phyloP scores from a whole-genome alignment of 495 filamentous ascomycete genomes.

The Darksidea phi region DNA sequence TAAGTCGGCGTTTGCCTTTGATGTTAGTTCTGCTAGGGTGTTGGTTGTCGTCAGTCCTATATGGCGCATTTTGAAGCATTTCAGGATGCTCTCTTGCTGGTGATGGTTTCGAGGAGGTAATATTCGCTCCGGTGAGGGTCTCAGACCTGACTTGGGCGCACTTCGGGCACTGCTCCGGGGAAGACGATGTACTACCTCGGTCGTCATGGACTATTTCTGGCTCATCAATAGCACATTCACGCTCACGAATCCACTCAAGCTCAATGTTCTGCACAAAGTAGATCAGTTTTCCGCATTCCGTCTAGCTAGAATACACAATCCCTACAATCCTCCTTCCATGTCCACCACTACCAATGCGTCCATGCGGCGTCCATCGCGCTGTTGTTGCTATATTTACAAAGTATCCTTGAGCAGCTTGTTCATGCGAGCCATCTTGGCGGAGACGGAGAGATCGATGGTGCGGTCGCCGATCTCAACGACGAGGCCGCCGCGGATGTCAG shows the following conservation, averaged over 20 bases:
- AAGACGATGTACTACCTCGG: no score
- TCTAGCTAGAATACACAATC: constrained; percentile 33
- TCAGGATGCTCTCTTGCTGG: no score
- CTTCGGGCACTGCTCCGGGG: no score
- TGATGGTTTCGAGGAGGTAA: no score
- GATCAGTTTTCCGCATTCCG: constrained; percentile 11
- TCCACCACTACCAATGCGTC: background rate
- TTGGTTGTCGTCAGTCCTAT: no score
- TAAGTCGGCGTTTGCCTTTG: no score
- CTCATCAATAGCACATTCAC: background rate
- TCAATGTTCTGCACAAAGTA: constrained; percentile 19
- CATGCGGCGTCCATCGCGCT: background rate
- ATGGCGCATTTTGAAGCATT: no score
- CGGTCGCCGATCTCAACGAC: constrained; percentile 96
- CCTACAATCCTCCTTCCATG: background rate
- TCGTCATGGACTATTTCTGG: no score
- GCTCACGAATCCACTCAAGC: no score
- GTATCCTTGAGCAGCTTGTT: constrained; percentile 98
- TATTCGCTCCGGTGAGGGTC: no score
- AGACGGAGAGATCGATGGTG: constrained; percentile 95
- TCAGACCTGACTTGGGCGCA: no score
- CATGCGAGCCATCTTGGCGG: constrained; percentile 91
- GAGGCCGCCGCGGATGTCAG: constrained; percentile 89
- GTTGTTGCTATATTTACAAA: constrained; percentile 66
- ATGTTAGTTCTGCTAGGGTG: no score